phyloP scores from a whole-genome alignment of 345 rosid genomes.

The Euphorbia pulcherrima region DNA sequence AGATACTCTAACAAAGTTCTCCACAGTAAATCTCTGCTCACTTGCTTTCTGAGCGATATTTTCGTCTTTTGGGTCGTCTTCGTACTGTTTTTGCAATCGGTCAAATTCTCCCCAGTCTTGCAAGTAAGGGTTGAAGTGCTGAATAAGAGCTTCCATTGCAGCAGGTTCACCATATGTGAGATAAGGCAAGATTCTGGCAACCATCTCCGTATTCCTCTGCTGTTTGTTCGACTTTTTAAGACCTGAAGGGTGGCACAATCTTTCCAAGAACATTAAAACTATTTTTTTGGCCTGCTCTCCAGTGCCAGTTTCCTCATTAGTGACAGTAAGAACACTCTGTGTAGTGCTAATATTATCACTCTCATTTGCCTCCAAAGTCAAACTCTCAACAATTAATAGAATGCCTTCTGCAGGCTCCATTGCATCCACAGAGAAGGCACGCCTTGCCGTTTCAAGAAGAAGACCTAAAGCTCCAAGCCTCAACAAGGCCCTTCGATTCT shows the following conservation, averaged over 20 bases:
- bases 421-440: slow-evolving; percentile 95
- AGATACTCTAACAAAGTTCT: slow-evolving; percentile 90
- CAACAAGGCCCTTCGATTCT: slow-evolving; percentile 78
- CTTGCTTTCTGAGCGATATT: slow-evolving; percentile 57
- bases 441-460: slow-evolving; percentile 96
- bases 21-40: slow-evolving; percentile 71
- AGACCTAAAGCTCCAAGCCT: slow-evolving; percentile 85
- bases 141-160: slow-evolving; percentile 94
- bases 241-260: slow-evolving; percentile 82
- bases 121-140: slow-evolving; percentile 82
- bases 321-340: slow-evolving; percentile 72
- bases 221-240: slow-evolving; percentile 91
- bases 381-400: slow-evolving; percentile 91
- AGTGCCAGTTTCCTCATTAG: slow-evolving; percentile 78
- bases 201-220: slow-evolving; percentile 98
- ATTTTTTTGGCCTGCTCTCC: slow-evolving; percentile 96
- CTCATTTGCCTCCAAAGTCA: slow-evolving; percentile 93
- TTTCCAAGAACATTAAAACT: slow-evolving; percentile 90
- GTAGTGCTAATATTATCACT: slow-evolving; percentile 73
- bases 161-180: slow-evolving; percentile 98
- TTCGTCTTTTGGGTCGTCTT: slow-evolving; percentile 76
- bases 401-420: slow-evolving; percentile 99
- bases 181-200: slow-evolving; percentile 94
- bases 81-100: slow-evolving; percentile 60
- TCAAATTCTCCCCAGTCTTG: slow-evolving; percentile 87